These are phyloP conservation scores for Adansonia gregorii DNA, from an alignment of 441 rosid species.

Conservation along the genomic window DNA sequence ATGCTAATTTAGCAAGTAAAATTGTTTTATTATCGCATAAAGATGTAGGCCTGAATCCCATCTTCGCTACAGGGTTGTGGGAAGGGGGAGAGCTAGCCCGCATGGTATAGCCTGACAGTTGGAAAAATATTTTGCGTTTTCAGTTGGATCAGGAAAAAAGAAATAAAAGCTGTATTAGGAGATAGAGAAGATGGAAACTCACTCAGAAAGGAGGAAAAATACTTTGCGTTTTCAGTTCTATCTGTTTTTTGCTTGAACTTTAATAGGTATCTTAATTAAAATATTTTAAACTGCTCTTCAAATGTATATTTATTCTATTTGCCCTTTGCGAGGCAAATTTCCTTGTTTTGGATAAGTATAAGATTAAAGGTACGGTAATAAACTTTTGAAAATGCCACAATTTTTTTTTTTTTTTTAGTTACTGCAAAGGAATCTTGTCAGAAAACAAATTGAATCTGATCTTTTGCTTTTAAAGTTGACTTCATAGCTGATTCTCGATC, in stretches of 20 bases:
- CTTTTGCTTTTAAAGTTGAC: not conserved
- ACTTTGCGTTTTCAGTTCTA: not conserved
- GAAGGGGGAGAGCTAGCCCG: not conserved
- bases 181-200: slow-evolving; percentile 4
- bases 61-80: not conserved
- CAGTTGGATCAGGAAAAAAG: not conserved
- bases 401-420: not conserved
- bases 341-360: not conserved
- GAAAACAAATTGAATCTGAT: not conserved
- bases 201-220: not conserved
- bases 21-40: not conserved
- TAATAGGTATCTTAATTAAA: not conserved
- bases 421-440: not conserved
- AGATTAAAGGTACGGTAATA: not conserved
- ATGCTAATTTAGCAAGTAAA: not conserved
- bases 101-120: not conserved
- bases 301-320: not conserved
- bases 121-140: too few relatives aligned
- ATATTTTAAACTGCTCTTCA: not conserved
- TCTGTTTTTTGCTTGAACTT: not conserved
- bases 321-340: not conserved
- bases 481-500: not conserved
- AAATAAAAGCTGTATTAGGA: not conserved
- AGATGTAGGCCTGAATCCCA: not conserved
- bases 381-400: not conserved